Base-by-base conservation (phyloP, 1,139 yeast species). In the Hanseniaspora sp. region DNA sequence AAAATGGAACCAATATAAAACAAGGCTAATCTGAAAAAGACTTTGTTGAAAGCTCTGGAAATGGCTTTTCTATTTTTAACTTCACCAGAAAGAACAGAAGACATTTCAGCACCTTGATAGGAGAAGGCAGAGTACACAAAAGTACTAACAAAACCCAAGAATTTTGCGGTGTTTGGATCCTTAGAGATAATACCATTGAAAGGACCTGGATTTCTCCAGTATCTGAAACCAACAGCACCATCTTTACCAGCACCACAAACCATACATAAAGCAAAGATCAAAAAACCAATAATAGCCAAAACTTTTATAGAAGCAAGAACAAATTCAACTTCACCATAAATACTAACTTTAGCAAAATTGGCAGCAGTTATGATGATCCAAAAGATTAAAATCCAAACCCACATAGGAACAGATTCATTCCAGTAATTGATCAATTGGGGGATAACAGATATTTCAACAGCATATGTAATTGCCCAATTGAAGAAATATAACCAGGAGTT, bases 121-220 rank as follows among this genome's bases (percentile, higher is more conserved):
- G 90, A 82, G 71, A 83, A 83, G 23, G 86, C 84, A 33, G 90
- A 86, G 58, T 76, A 76, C 58, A 83, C 77, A 61, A 83, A 71
- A 7, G 86, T 78, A 15, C 81, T 73, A 61, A 83, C 77, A 82
- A 85, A 81, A 46, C 84, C 86, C 56, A 81, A 71, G 63, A 82
- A 82, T 61, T 80, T 69, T 34, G 94, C 95, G n/a, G 85, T 80
- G 35, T 75, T 66, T 12, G 85, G 78, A 23, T 70, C 66, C 9
- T 68, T 69, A 49, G 78, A 75, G 67, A 58, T 80, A 71, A 59
- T 66, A 73, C 76, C 84, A 49, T 71, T 71, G 81, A 77, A 86
- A 1, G 96, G 82, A 54, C 96, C 96, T 3, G 96, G 96, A 64
- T 88, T 72, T 69, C 90, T 80, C 96, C 96, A 90, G 71, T 88